Conservation (phyloP, 176 grass and related monocot genomes). For the Aechmea fasciata region DNA sequence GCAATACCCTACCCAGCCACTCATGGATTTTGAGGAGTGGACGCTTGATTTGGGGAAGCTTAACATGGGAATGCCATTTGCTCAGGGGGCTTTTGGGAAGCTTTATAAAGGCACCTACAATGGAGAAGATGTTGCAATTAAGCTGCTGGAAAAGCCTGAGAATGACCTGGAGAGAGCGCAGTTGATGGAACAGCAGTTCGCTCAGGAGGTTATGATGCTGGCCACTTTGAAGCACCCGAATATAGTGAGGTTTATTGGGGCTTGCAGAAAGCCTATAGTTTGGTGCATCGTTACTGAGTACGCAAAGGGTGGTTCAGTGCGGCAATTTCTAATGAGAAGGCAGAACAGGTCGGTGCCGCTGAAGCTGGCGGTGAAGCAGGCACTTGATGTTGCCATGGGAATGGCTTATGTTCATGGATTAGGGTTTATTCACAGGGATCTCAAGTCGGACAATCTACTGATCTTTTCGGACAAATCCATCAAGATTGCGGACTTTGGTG, state of each 20-base stretch:
- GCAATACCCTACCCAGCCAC: conserved; percentile 34
- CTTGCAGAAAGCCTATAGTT: conserved; percentile 56
- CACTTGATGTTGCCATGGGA: conserved; percentile 55
- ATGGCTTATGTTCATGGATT: conserved; percentile 61
- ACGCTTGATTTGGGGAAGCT: conserved; percentile 62
- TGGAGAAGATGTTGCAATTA: conserved; percentile 72
- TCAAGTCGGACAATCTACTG: conserved; percentile 72
- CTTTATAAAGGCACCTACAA: conserved; percentile 57
- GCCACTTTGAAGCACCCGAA: conserved; percentile 49
- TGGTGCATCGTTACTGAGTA: conserved; percentile 82
- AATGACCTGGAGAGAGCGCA: conserved; percentile 48
- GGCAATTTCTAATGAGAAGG: conserved; percentile 50
- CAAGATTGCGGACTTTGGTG: conserved; percentile 82
- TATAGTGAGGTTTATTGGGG: conserved; percentile 66
- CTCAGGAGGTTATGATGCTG: conserved; percentile 71
- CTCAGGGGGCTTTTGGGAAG: conserved; percentile 77
- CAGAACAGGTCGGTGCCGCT: conserved; percentile 56
- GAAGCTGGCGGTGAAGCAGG: conserved; percentile 51
- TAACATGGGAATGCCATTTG: conserved; percentile 51
- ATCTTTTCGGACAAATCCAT: conserved; percentile 70
- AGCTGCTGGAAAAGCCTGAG: conserved; percentile 59
- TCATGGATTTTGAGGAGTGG: conserved; percentile 49
- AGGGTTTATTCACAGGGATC: conserved; percentile 59
- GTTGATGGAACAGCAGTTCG: conserved; percentile 75
- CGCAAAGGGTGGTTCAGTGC: conserved; percentile 61